phyloP scores from a whole-genome alignment of 192 early-diverging fungal species.

The Backusella circina region DNA sequence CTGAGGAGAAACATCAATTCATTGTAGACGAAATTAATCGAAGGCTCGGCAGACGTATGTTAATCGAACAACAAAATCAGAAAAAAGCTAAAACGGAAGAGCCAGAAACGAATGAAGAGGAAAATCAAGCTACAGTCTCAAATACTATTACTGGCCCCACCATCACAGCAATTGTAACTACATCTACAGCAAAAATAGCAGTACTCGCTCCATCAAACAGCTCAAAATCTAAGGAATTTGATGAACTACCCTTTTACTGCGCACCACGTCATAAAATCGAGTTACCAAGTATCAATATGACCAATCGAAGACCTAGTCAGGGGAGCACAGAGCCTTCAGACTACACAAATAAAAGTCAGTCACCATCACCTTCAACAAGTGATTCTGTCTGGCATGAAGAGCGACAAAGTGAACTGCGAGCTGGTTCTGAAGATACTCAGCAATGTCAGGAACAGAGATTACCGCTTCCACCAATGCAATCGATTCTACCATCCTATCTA shows the following conservation, averaged over 20 bases:
- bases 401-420: background rate
- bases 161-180: background rate
- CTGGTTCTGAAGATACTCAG: background rate
- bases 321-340: background rate
- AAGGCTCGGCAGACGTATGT: slow-evolving; percentile 26
- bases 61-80: slow-evolving; percentile 3
- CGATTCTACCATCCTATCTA: background rate
- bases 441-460: background rate
- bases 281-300: slow-evolving; percentile 1
- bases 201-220: background rate
- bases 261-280: slow-evolving; percentile 21
- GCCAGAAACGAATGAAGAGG: background rate
- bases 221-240: background rate
- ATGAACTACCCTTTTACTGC: slow-evolving; percentile 14
- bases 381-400: background rate
- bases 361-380: background rate
- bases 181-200: background rate
- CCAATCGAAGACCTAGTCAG: background rate
- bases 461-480: slow-evolving; percentile 12
- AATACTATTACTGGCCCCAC: background rate
- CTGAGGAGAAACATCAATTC: slow-evolving; percentile 55
- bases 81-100: background rate
- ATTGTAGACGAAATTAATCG: slow-evolving; percentile 59
- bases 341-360: slow-evolving; percentile 1
- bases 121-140: background rate